Evolutionary conservation across 2,329 filamentous ascomycete species (phyloP), one percentile per base, ranked within the genome.

Genomic region (Fusarium verticillioides): DNA sequence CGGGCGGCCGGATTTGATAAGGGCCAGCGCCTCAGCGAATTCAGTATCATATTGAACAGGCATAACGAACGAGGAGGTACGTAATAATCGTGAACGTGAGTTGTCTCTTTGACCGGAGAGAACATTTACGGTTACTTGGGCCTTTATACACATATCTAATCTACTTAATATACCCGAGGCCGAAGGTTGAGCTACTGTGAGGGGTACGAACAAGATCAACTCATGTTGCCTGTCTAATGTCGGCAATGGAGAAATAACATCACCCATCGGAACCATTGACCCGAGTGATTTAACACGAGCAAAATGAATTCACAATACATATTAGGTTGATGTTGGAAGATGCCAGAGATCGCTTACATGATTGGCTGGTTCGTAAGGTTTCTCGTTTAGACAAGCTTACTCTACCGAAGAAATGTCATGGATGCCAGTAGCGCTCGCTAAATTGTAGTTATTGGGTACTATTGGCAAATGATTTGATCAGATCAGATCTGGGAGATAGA

Each of bases 11-110:
- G 70, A 73, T 44, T 57, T 58, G 6, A 76, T 53, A 4, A 64
- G 64, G 30, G 49, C 70, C 18, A 76, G 49, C 18, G 60, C 67
- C 46, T 70, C 54, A 5, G 72, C 74, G 23, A 75, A 77, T 26
- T 74, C 74, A 13, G 57, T 13, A 19, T 77, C 75, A 16, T 74
- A 77, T 36, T 36, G 42, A 12, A 77, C 52, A 21, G 74, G 19
- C 74, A 77, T 26, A 26, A 26, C 26, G 26, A 26, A 26, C 26
- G 26, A 26, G 26, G 26, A 26, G 26, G 26, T 26, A 26, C 26
- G 26, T 26, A 26, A 26, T 26, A 26, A 26, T 26, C 26, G 26
- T 7, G 26, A 26, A 26, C 7, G 26, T 26, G 30, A 21, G 18
- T 21, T 43, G 30, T 26, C 28, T 26, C 12, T 11, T 30, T 18